These are phyloP conservation scores for Bolboschoenoplectus hybrid DNA, from an alignment of 202 grass and related monocot genomes.

Conservation along the genomic window DNA sequence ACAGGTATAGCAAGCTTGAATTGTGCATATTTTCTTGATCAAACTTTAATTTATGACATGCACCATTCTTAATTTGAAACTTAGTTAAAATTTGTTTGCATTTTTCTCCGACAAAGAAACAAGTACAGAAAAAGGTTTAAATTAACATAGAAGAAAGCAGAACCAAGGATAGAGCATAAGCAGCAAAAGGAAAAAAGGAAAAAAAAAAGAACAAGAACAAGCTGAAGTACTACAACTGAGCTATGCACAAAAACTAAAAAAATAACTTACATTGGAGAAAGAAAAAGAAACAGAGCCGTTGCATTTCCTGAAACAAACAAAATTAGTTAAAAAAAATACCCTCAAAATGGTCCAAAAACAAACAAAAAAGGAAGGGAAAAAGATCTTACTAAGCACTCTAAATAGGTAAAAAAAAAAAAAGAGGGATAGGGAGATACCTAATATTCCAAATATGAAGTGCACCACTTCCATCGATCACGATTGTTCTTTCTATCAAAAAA, in stretches of 20 bases:
- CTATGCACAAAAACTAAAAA: background rate
- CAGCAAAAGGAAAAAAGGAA: background rate
- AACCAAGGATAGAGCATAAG: background rate
- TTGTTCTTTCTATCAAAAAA: conserved; percentile 54
- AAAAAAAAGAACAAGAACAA: background rate
- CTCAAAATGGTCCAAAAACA: background rate
- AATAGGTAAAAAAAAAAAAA: background rate
- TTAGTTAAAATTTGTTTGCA: background rate
- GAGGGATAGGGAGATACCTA: background rate
- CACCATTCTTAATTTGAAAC: conserved; percentile 30
- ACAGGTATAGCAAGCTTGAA: background rate
- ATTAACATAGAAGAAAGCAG: background rate
- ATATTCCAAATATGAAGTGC: conserved; percentile 22
- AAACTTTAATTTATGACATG: background rate
- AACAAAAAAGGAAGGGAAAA: background rate
- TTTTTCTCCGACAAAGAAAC: background rate
- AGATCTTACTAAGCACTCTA: background rate
- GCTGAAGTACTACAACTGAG: background rate
- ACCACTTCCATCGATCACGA: conserved; percentile 18
- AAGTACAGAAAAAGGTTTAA: background rate
- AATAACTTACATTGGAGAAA: conserved; percentile 74
- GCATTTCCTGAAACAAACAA: conserved; percentile 60
- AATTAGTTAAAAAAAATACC: background rate
- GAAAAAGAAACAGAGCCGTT: conserved; percentile 82
- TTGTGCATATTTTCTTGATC: background rate